Evolutionary conservation across 192 early-diverging fungal species (phyloP).

Genomic region (Entomortierella beljakovae): DNA sequence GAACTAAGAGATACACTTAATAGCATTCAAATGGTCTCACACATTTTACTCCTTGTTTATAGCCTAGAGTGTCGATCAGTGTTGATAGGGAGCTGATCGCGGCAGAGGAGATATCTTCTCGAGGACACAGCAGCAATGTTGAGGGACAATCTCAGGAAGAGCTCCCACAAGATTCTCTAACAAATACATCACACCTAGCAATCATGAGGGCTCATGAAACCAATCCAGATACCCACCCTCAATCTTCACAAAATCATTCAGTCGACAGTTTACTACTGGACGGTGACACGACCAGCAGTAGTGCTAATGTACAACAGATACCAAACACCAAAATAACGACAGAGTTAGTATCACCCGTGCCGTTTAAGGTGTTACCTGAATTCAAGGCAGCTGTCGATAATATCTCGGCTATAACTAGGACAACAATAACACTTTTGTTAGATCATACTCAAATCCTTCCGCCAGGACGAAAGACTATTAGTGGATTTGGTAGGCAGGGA

Average conservation of each 20-base stretch:
- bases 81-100: conserved; percentile 24
- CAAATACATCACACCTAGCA: too few relatives aligned
- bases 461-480: not conserved
- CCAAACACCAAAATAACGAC: too few relatives aligned
- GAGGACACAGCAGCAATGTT: not conserved
- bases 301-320: not conserved
- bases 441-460: not conserved
- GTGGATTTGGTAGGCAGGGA: conserved; percentile 17
- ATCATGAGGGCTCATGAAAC: not conserved
- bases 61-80: conserved; percentile 33
- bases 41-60: not conserved
- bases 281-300: not conserved
- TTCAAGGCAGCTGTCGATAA: conserved; percentile 37
- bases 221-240: conserved; percentile 16
- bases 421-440: conserved; percentile 34
- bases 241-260: not conserved
- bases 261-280: not conserved
- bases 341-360: not conserved
- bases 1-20: not conserved
- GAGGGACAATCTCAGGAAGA: too few relatives aligned
- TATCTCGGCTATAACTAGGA: conserved; percentile 40
- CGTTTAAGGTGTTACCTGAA: conserved; percentile 25
- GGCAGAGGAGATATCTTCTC: not conserved
- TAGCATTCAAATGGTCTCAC: too few relatives aligned
- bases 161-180: too few relatives aligned